phyloP scores from a whole-genome alignment of 768 basidiomycete species.

The Mycena belliarum region DNA sequence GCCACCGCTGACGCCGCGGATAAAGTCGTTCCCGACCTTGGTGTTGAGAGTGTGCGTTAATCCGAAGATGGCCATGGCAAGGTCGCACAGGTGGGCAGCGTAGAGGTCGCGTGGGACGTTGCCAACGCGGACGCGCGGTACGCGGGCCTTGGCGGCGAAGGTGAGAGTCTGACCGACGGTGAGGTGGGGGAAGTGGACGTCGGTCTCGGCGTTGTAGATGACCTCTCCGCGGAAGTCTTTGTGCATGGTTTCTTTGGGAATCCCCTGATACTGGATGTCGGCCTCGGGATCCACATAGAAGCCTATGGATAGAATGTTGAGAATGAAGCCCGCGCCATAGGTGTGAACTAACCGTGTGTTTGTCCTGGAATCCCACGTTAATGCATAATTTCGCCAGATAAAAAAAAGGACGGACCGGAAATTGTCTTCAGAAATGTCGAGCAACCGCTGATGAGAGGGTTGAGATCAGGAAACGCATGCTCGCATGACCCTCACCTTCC shows the following conservation, averaged over 20 bases:
- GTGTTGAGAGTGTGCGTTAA: constrained; percentile 61
- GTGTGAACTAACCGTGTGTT: too few relatives aligned
- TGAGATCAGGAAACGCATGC: neutral
- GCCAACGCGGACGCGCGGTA: constrained; percentile 36
- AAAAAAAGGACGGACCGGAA: constrained; percentile 22
- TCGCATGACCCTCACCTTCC: constrained; percentile 26
- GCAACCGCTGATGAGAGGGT: constrained; percentile 32
- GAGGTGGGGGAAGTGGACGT: constrained; percentile 53
- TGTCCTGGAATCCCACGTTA: too few relatives aligned
- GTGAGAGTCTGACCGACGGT: constrained; percentile 49
- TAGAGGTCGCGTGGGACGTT: constrained; percentile 35
- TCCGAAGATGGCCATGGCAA: constrained; percentile 59
- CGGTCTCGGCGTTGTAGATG: constrained; percentile 44
- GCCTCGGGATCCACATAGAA: constrained; percentile 12
- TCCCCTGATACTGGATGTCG: constrained; percentile 34
- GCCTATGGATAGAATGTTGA: neutral
- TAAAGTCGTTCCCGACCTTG: constrained; percentile 60
- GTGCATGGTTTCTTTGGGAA: constrained; percentile 43
- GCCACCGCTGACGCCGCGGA: constrained; percentile 57
- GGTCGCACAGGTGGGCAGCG: constrained; percentile 38
- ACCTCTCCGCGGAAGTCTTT: constrained; percentile 50
- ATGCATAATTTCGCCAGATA: too few relatives aligned
- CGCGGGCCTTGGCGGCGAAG: constrained; percentile 56
- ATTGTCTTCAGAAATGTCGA: constrained; percentile 54
- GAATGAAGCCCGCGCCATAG: too few relatives aligned